Base-by-base conservation (phyloP, 768 basidiomycete genomes). In the Saitozyma podzolica region DNA sequence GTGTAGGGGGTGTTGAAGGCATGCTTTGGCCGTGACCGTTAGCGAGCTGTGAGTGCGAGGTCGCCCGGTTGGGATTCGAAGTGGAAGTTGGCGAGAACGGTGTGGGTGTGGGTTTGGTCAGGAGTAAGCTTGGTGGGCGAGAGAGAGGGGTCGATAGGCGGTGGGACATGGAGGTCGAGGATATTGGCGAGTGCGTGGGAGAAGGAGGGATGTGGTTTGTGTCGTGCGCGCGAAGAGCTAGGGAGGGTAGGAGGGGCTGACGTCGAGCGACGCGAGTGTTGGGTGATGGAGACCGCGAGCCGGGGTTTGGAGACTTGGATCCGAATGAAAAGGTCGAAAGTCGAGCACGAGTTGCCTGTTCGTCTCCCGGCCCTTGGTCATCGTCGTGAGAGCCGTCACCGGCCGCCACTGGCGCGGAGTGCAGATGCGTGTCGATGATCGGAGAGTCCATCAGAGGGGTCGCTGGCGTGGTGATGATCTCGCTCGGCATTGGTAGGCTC, bases 281-380 rank as follows among this genome's bases (percentile, higher is more conserved):
- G 13, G 50, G 49, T 13, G 62, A 47, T 52, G 55, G 42, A 4
- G 60, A 54, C 0, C 56, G 53, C 16, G 64, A 55, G 50, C 64
- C 50, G 14, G 59, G 43, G 6, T 51, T 37, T 37, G 68, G 56
- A 13, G 68, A 59, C 59, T 71, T 72, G 17, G 67, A 40, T 1
- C 74, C 74, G 45, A 75, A 75, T 3, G 63, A 63, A 51, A 75
- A 75, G 11, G 67, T 56, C 13, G 70, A 60, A 5, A 75, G 56
- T 43, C 71, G 58, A 51, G 64, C 58, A 50, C 39, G 29, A 6
- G 43, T 43, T 6, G 19, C 57, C 8, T 71, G 61, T 39, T 70
- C 65, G 20, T 67, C 62, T 40, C 50, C 56, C 40, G 47, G 41
- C 29, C 29, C 29, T 29, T 29, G 29, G 29, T 29, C 29, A 29